These are phyloP conservation scores for Podospora pseudopauciseta DNA, from an alignment of 495 filamentous ascomycete species.

Conservation along the genomic window DNA sequence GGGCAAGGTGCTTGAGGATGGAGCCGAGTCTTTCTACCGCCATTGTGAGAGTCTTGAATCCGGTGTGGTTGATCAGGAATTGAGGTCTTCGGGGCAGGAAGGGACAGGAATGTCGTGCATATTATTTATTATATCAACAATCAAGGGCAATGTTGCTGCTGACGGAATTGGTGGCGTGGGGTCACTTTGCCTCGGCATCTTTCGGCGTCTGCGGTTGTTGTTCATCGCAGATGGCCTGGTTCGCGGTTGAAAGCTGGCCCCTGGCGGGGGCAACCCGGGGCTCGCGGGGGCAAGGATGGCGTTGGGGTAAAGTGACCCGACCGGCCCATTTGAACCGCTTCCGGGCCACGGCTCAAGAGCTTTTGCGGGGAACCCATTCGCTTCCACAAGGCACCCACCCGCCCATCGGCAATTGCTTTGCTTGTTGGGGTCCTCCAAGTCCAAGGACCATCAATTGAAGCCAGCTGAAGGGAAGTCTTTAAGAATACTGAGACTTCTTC, in stretches of 20 bases:
- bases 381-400: neutral
- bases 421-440: too few species aligned
- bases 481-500: too few species aligned
- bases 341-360: neutral
- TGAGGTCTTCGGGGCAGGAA: neutral
- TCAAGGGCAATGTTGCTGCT: conserved; percentile 1
- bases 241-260: neutral
- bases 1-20: conserved; percentile 82
- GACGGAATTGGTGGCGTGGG: conserved; percentile 14
- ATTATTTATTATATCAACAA: neutral
- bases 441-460: too few species aligned
- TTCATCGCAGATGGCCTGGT: neutral
- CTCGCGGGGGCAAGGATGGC: conserved; percentile 6
- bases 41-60: conserved; percentile 53
- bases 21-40: conserved; percentile 80
- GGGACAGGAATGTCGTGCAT: neutral
- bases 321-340: neutral
- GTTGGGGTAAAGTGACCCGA: conserved; percentile 26
- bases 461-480: too few species aligned
- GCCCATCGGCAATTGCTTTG: conserved; percentile 2
- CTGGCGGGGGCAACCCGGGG: neutral
- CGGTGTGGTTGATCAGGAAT: neutral
- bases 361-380: conserved; percentile 4
- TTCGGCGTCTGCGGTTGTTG: conserved; percentile 11
- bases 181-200: conserved; percentile 27